Percentiles rank a stretch among this genome's conserved stretches.
Evolutionary conservation across 805 yeast species (phyloP).

Genomic region (Sugiyamaella marilandica): DNA sequence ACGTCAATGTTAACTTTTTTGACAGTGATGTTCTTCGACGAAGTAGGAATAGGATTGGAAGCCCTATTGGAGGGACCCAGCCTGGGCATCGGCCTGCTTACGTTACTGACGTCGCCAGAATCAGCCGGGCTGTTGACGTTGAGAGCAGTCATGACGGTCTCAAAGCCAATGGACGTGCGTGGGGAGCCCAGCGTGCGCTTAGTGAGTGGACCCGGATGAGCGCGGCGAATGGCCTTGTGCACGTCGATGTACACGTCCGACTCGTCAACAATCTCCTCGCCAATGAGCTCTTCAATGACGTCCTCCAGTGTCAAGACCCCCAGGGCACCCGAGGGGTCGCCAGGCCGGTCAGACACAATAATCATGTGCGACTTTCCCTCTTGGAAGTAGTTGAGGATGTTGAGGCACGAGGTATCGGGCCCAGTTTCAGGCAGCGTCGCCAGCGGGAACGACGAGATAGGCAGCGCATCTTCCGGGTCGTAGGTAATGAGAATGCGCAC

Average conservation of each 20-base stretch:
- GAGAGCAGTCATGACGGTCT: slow-evolving; percentile 7
- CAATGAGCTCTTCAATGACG: slow-evolving; percentile 96
- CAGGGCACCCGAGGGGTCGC: slow-evolving; percentile 63
- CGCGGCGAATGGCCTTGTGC: slow-evolving; percentile 70
- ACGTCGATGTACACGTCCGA: slow-evolving; percentile 90
- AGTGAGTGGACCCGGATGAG: slow-evolving; percentile 36
- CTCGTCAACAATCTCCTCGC: slow-evolving; percentile 96
- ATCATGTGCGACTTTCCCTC: slow-evolving; percentile 98
- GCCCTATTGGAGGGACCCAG: slow-evolving; percentile 63
- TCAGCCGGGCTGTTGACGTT: background rate
- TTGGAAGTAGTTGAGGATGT: slow-evolving; percentile 91
- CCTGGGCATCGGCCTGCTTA: slow-evolving; percentile 15
- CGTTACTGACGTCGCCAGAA: slow-evolving; percentile 1
- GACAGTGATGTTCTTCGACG: slow-evolving; percentile 60
- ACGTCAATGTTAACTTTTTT: slow-evolving; percentile 31
- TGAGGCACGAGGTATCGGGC: slow-evolving; percentile 86
- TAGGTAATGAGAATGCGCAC: slow-evolving; percentile 90
- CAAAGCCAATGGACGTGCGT: slow-evolving; percentile 9
- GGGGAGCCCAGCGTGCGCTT: slow-evolving; percentile 10
- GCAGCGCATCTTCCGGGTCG: slow-evolving; percentile 93
- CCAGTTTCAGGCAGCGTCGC: slow-evolving; percentile 96
- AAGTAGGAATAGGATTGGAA: slow-evolving; percentile 58
- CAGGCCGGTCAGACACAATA: slow-evolving; percentile 81
- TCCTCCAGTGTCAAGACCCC: slow-evolving; percentile 95
- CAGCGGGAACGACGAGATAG: slow-evolving; percentile 87